These are phyloP conservation scores for Schrenkiella parvula DNA, from an alignment of 345 rosid genomes.

Conservation along the genomic window DNA sequence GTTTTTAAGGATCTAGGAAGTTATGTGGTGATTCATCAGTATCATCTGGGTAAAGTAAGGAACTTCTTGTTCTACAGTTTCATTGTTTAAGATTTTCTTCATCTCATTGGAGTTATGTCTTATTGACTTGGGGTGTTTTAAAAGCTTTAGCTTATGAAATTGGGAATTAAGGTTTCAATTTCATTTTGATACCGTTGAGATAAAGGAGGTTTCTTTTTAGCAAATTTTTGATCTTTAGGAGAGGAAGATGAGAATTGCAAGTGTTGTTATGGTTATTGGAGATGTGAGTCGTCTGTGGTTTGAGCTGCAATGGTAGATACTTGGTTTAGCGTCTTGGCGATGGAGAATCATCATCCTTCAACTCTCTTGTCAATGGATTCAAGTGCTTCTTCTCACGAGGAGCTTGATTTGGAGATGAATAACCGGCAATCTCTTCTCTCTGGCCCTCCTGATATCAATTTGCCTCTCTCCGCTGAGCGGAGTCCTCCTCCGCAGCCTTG, in stretches of 20 bases:
- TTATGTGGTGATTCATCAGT: background rate
- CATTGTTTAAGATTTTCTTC: conserved; percentile 32
- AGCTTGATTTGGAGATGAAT: conserved; percentile 86
- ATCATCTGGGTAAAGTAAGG: background rate
- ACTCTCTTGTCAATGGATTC: conserved; percentile 96
- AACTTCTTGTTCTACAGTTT: background rate
- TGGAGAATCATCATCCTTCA: conserved; percentile 95
- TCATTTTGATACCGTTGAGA: background rate
- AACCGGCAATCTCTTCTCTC: conserved; percentile 63
- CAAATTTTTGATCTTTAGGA: background rate
- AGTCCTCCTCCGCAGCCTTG: conserved; percentile 70
- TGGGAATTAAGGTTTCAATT: conserved; percentile 44
- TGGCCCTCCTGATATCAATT: conserved; percentile 89
- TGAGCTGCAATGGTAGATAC: conserved; percentile 54
- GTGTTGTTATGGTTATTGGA: conserved; percentile 36
- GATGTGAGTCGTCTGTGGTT: conserved; percentile 29
- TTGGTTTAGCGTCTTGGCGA: conserved; percentile 50
- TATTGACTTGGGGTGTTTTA: too few species aligned
- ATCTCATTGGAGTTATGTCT: too few species aligned
- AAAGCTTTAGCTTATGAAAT: conserved; percentile 32
- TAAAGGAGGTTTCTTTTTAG: background rate
- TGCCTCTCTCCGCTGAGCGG: conserved; percentile 81
- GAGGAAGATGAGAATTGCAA: conserved; percentile 40
- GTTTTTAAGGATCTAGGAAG: background rate
- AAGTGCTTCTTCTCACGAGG: conserved; percentile 84